Percentiles rank a stretch among this genome's conserved stretches.
These are phyloP conservation scores for Penstemon newberryi DNA, from an alignment of 257 asterid genomes.

Conservation along the genomic window DNA sequence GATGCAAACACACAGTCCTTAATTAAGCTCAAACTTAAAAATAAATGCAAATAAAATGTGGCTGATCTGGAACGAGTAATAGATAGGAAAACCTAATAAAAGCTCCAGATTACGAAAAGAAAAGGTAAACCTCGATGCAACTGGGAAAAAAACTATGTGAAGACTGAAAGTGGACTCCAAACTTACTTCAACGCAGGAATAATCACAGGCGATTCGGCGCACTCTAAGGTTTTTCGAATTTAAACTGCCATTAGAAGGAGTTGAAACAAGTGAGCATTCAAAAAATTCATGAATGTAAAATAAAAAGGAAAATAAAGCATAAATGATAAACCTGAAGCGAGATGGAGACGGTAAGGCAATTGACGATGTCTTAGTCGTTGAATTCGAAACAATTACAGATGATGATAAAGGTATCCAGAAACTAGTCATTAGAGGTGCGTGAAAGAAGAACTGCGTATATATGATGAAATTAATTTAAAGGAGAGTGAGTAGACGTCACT, in stretches of 20 bases:
- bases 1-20: too few relatives aligned
- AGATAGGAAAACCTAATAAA: slow-evolving; percentile 13
- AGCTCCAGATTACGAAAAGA: not conserved
- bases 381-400: slow-evolving; percentile 32
- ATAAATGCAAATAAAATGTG: not conserved
- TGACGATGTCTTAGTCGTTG: slow-evolving; percentile 24
- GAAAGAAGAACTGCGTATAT: too few relatives aligned
- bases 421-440: slow-evolving; percentile 35
- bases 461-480: too few relatives aligned
- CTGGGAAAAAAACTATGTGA: not conserved
- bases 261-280: slow-evolving; percentile 11
- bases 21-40: too few relatives aligned
- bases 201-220: slow-evolving; percentile 53
- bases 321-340: slow-evolving; percentile 35
- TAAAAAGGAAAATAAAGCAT: not conserved
- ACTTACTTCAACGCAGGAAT: slow-evolving; percentile 73
- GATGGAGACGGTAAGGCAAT: slow-evolving; percentile 11
- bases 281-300: slow-evolving; percentile 11
- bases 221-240: slow-evolving; percentile 27
- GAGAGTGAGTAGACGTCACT: too few relatives aligned
- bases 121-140: not conserved
- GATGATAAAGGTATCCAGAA: slow-evolving; percentile 26
- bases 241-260: slow-evolving; percentile 27
- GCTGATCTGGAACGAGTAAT: not conserved
- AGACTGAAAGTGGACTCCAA: slow-evolving; percentile 6